Conservation (phyloP, 352 stramenopile species). For the Globisporangium paroecandrum region DNA sequence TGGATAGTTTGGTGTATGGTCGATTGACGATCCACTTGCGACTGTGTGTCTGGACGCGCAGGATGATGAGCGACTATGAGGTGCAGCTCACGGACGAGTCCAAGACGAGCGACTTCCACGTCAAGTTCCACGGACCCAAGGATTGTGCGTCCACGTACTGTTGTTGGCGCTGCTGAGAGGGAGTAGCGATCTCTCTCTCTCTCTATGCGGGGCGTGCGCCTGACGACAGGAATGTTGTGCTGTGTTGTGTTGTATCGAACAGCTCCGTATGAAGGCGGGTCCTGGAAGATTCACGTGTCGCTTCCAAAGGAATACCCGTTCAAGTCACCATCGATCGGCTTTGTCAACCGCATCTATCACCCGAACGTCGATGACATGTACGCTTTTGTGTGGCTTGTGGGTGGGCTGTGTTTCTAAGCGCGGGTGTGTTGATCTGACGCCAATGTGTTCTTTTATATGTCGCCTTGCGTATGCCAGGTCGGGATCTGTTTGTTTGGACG, state of each 20-base stretch:
- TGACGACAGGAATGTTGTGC: background rate
- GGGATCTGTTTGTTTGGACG: constrained; percentile 90
- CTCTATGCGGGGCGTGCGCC: background rate
- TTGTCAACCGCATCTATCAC: constrained; percentile 92
- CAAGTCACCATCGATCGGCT: constrained; percentile 92
- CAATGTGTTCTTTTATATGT: background rate
- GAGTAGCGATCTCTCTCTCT: background rate
- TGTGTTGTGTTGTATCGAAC: background rate
- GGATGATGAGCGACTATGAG: constrained; percentile 91
- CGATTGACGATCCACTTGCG: constrained; percentile 1
- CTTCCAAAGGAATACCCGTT: constrained; percentile 92
- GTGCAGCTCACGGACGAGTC: constrained; percentile 81
- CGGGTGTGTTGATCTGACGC: constrained; percentile 5
- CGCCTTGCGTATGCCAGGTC: constrained; percentile 42
- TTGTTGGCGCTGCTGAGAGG: background rate
- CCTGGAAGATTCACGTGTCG: constrained; percentile 93
- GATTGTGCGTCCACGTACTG: constrained; percentile 51
- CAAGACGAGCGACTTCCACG: constrained; percentile 78
- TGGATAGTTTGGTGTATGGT: background rate
- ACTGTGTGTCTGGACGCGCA: constrained; percentile 19
- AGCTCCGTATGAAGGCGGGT: constrained; percentile 90
- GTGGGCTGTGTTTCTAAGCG: background rate
- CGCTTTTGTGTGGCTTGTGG: background rate
- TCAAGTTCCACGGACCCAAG: constrained; percentile 84
- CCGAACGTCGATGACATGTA: constrained; percentile 93